Base-by-base conservation (phyloP, 768 basidiomycete species). In the Tulasnella sp. region DNA sequence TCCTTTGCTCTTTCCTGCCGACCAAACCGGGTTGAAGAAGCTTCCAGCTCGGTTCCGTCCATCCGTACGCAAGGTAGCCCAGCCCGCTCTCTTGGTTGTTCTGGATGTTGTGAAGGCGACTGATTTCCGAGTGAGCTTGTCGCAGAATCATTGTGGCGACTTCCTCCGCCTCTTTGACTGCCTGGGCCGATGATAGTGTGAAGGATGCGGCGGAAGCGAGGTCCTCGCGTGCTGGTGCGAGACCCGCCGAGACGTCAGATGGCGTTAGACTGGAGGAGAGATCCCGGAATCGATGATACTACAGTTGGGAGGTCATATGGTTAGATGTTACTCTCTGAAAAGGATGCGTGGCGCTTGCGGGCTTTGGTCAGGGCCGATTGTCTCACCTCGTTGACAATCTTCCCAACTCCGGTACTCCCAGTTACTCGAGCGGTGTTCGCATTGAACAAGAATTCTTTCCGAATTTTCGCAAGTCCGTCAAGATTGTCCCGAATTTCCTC, bases 361-460 rank as follows among this genome's bases (percentile, higher is more conserved):
- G n/a, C n/a, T n/a, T n/a, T n/a, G n/a, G n/a, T n/a, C n/a, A n/a
- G n/a, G n/a, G n/a, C n/a, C n/a, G n/a, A n/a, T n/a, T n/a, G n/a
- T n/a, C 69, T 2, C n/a, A 70, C 69, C 69, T 70, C 69, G 29
- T 47, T 22, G 4, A 70, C 39, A 36, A 70, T 52, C 19, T 62
- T 70, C 1, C 69, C 17, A 12, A 70, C 69, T 22, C 42, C 47
- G 6, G 32, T 47, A 17, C 69, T 47, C n/a, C 69, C 69, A 34
- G 22, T 70, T 7, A 70, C 69, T 19, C 69, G 5, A n/a, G 69
- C 69, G 9, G 69, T 47, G 29, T 70, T 70, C 16, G 69, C 69
- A 44, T 70, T 59, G 42, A 37, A 47, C 11, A 70, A 8, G 44
- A 70, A n/a, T 5, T 70, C 69, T 32, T 52, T 40, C 34, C 42